These are phyloP conservation scores for Closterium sp. DNA, from an alignment of 139 green algal species.

Conservation along the genomic window DNA sequence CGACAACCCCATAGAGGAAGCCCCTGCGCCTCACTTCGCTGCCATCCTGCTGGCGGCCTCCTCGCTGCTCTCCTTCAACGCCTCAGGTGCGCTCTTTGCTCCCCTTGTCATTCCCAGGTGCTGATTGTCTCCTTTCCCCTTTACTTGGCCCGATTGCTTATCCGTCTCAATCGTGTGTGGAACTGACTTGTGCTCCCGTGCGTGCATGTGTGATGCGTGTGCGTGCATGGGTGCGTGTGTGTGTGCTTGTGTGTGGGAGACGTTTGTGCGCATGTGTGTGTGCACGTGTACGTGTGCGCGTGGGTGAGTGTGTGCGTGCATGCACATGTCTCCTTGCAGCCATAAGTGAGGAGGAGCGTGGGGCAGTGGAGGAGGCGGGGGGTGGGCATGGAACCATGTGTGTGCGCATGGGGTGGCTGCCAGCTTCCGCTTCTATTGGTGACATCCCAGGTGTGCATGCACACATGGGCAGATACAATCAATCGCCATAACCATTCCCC, in stretches of 20 bases:
- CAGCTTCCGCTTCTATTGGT: background rate
- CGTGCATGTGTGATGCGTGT: too few relatives aligned
- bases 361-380: background rate
- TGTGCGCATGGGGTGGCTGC: background rate
- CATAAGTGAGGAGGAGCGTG: background rate
- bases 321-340: background rate
- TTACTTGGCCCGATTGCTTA: too few relatives aligned
- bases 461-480: too few relatives aligned
- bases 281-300: background rate
- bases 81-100: background rate
- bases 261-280: too few relatives aligned
- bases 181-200: too few relatives aligned
- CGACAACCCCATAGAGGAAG: background rate
- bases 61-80: background rate
- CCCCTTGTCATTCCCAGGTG: too few relatives aligned
- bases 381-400: background rate
- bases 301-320: background rate
- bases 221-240: too few relatives aligned
- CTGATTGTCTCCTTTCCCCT: too few relatives aligned
- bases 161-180: too few relatives aligned
- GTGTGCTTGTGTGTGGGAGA: too few relatives aligned
- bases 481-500: too few relatives aligned
- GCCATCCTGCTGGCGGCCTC: background rate
- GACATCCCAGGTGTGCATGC: background rate
- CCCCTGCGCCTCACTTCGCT: background rate